Conservation (phyloP, 73 alveolate species). For the Paramecium tetraurelia region DNA sequence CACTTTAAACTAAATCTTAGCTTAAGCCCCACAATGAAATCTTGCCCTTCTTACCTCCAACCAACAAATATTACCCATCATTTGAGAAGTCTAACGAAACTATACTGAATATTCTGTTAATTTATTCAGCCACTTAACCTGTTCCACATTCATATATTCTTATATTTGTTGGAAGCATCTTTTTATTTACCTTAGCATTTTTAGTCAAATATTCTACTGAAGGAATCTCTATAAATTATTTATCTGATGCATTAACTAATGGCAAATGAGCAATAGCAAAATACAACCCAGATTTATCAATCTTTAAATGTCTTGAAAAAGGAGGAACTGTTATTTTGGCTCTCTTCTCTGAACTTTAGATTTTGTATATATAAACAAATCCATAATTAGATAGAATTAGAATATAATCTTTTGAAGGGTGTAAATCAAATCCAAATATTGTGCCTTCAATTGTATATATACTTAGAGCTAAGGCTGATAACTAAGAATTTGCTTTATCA, state of each 20-base stretch:
- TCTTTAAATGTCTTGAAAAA: slow-evolving; percentile 1
- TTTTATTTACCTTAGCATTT: slow-evolving; percentile 7
- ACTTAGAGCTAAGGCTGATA: slow-evolving; percentile 13
- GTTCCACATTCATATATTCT: slow-evolving; percentile 45
- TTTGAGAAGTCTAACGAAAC: not conserved
- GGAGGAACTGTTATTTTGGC: slow-evolving; percentile 47
- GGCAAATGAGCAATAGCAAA: slow-evolving; percentile 31
- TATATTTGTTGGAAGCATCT: not conserved
- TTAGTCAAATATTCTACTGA: not conserved
- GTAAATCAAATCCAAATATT: slow-evolving; percentile 29
- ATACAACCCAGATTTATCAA: slow-evolving; percentile 27
- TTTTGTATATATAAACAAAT: not conserved
- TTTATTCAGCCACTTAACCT: not conserved
- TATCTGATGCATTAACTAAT: not conserved
- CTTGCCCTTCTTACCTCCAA: slow-evolving; percentile 23
- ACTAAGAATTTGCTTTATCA: not conserved
- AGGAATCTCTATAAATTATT: slow-evolving; percentile 3
- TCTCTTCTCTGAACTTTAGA: not conserved
- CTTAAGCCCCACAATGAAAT: slow-evolving; percentile 15
- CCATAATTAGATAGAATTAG: slow-evolving; percentile 8
- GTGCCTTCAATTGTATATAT: slow-evolving; percentile 22
- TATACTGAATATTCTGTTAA: not conserved
- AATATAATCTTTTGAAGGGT: slow-evolving; percentile 15
- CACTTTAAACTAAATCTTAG: not conserved
- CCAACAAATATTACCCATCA: slow-evolving; percentile 1